These are phyloP conservation scores for Beta corolliflora DNA, from an alignment of 179 eudicot species.

Conservation along the genomic window DNA sequence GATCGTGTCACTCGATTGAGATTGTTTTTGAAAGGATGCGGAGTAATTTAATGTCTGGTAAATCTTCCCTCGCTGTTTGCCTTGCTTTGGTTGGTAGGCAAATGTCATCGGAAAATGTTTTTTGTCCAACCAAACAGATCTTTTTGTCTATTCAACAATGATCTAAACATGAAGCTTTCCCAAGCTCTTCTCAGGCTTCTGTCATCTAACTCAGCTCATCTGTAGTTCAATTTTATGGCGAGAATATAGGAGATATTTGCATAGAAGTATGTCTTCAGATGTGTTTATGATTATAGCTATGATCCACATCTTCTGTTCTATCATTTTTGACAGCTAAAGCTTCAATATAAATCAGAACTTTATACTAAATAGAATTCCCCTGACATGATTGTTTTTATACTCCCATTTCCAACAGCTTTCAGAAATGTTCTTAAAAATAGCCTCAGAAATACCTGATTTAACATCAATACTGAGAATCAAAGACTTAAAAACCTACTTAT, in stretches of 20 bases:
- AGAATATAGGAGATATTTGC: background rate
- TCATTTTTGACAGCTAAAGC: background rate
- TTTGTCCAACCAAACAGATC: too few species aligned
- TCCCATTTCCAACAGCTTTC: background rate
- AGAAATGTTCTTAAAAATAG: conserved; percentile 1
- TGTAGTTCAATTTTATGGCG: background rate
- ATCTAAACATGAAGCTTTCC: background rate
- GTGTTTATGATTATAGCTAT: background rate
- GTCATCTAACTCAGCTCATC: conserved; percentile 4
- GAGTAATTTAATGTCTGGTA: background rate
- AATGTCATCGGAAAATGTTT: too few species aligned
- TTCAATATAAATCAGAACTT: background rate
- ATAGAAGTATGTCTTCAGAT: background rate
- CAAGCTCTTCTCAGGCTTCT: conserved; percentile 11
- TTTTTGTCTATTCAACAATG: background rate
- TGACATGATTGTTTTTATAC: background rate
- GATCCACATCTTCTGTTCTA: background rate
- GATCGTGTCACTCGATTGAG: background rate
- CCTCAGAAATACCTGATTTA: background rate
- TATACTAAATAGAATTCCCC: background rate
- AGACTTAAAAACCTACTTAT: background rate
- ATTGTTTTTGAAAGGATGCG: background rate
- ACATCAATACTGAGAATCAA: background rate
- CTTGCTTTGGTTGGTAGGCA: background rate
- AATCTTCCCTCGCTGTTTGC: background rate